A percentile compares a stretch with the other conserved stretches of the same genome.
These are phyloP conservation scores for Alternaria rosae DNA, from an alignment of 2,329 filamentous ascomycete species.

Conservation along the genomic window DNA sequence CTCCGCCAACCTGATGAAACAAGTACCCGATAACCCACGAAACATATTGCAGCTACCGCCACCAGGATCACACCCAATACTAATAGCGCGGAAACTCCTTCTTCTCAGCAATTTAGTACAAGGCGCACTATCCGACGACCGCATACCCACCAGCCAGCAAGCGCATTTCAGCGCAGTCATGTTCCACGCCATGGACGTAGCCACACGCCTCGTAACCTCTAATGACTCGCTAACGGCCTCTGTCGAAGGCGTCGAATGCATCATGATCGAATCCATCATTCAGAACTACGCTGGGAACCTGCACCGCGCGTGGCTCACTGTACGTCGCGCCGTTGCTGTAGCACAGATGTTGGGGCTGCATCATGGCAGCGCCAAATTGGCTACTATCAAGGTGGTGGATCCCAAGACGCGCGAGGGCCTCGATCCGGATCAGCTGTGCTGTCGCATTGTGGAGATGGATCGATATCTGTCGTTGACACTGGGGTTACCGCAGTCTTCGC, in stretches of 20 bases:
- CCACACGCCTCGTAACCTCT: slow-evolving; percentile 42
- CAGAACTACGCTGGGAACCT: slow-evolving; percentile 53
- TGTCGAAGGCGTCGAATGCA: slow-evolving; percentile 54
- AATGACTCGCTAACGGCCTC: slow-evolving; percentile 50
- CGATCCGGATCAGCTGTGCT: slow-evolving; percentile 45
- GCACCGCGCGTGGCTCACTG: slow-evolving; percentile 49
- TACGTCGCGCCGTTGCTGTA: slow-evolving; percentile 50
- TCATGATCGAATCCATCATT: slow-evolving; percentile 53
- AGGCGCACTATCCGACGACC: slow-evolving; percentile 3
- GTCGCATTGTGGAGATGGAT: slow-evolving; percentile 50
- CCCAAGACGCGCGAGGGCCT: neutral
- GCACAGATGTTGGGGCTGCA: slow-evolving; percentile 56
- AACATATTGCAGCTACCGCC: slow-evolving; percentile 43
- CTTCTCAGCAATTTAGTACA: slow-evolving; percentile 42
- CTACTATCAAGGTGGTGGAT: slow-evolving; percentile 34
- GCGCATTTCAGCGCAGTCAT: slow-evolving; percentile 36
- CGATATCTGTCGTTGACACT: slow-evolving; percentile 52
- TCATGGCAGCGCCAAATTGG: slow-evolving; percentile 45
- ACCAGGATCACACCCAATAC: slow-evolving; percentile 37
- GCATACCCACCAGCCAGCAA: slow-evolving; percentile 21
- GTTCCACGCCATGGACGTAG: slow-evolving; percentile 39
- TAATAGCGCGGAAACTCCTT: slow-evolving; percentile 46
- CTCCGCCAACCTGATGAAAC: slow-evolving; percentile 30
- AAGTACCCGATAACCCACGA: slow-evolving; percentile 21
- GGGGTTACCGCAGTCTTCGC: slow-evolving; percentile 47